Evolutionary conservation across 768 basidiomycete genomes (phyloP).

Genomic region (Strobilomyces confusus): DNA sequence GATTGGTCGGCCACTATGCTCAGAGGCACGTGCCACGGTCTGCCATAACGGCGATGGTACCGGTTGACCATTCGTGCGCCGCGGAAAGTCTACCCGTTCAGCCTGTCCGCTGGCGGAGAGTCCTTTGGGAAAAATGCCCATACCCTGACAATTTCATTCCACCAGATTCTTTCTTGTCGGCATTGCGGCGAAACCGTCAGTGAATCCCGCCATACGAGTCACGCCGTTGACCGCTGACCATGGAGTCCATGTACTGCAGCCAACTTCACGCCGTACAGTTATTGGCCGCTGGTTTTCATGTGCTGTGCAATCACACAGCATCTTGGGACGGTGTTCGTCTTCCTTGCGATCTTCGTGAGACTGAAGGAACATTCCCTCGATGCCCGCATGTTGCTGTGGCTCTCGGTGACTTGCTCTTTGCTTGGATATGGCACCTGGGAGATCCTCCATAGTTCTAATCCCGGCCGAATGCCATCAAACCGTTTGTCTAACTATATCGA

Average conservation of each 20-base stretch:
- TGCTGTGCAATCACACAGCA: slow-evolving; percentile 83
- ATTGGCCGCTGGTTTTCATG: slow-evolving; percentile 65
- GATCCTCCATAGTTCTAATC: slow-evolving; percentile 40
- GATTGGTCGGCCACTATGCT: no score
- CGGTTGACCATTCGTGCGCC: background rate
- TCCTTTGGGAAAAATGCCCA: slow-evolving; percentile 73
- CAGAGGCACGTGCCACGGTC: slow-evolving; percentile 11
- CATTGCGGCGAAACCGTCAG: slow-evolving; percentile 76
- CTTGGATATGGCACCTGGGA: slow-evolving; percentile 64
- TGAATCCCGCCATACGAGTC: slow-evolving; percentile 16
- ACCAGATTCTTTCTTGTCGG: slow-evolving; percentile 64
- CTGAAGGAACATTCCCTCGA: slow-evolving; percentile 63
- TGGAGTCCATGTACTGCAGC: slow-evolving; percentile 39
- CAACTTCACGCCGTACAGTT: slow-evolving; percentile 76
- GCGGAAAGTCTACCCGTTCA: background rate
- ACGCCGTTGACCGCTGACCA: slow-evolving; percentile 11
- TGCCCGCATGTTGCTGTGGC: slow-evolving; percentile 64
- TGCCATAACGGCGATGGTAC: background rate
- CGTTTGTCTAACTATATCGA: slow-evolving; percentile 21
- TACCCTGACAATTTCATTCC: slow-evolving; percentile 89
- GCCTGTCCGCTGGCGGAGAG: slow-evolving; percentile 53
- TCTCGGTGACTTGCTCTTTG: slow-evolving; percentile 57
- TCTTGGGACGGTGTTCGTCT: slow-evolving; percentile 73
- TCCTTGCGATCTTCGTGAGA: slow-evolving; percentile 74
- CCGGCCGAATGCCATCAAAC: slow-evolving; percentile 18